Evolutionary conservation across 2,329 filamentous ascomycete species (phyloP).

Genomic region (Nemania serpens): DNA sequence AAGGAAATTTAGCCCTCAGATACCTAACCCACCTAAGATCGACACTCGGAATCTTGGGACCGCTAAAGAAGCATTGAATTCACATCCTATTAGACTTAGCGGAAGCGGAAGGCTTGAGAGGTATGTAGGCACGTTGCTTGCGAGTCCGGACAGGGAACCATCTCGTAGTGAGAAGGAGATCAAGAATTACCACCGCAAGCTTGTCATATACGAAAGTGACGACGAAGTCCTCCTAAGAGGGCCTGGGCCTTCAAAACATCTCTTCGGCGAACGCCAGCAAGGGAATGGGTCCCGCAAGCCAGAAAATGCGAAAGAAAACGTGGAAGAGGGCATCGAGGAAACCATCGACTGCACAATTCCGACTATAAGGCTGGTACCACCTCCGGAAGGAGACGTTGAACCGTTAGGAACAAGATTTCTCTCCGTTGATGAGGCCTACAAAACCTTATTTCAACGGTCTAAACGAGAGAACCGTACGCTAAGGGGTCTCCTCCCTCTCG

Average conservation of each 20-base stretch:
- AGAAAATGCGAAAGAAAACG: conserved; percentile 5
- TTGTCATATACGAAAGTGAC: neutral
- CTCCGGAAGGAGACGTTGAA: conserved; percentile 10
- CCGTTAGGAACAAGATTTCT: neutral
- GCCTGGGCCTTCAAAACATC: neutral
- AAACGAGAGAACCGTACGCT: neutral
- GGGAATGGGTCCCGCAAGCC: conserved; percentile 11
- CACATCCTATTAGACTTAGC: conserved; percentile 31
- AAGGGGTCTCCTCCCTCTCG: conserved; percentile 23
- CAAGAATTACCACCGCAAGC: conserved; percentile 4
- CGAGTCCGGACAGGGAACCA: no score
- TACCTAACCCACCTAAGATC: conserved; percentile 4
- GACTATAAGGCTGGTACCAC: conserved; percentile 14
- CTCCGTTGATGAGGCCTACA: neutral
- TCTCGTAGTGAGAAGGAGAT: neutral
- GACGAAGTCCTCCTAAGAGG: neutral
- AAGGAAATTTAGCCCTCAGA: neutral
- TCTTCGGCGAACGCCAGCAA: conserved; percentile 21
- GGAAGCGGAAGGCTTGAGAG: no score
- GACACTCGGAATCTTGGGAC: conserved; percentile 24
- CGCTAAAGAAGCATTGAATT: conserved; percentile 31
- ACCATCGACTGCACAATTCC: conserved; percentile 9
- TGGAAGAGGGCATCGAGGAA: neutral
- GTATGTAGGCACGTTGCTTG: no score
- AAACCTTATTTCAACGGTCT: neutral